Evolutionary conservation across 345 rosid species (phyloP).

Genomic region (Eucalyptus sp.): DNA sequence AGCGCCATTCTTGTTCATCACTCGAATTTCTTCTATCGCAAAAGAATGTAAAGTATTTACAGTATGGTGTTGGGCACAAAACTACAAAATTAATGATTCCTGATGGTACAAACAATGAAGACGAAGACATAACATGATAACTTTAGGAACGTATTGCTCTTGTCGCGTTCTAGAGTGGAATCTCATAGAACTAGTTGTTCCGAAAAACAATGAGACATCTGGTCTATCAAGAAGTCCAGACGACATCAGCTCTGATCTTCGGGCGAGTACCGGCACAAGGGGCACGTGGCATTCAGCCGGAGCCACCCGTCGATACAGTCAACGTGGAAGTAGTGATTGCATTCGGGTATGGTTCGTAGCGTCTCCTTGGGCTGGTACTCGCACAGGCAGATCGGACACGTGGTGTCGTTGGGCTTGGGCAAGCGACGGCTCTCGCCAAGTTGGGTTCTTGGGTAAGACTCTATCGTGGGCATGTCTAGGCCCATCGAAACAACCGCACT

Average conservation of each 20-base stretch:
- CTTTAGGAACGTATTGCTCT: not conserved
- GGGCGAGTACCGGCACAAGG: not conserved
- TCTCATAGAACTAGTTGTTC: not conserved
- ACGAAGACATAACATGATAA: not conserved
- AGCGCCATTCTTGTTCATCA: not conserved
- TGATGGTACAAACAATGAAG: not conserved
- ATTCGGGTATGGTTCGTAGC: slow-evolving; percentile 2
- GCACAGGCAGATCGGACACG: slow-evolving; percentile 2
- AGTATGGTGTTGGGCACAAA: not conserved
- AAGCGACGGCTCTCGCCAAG: slow-evolving; percentile 1
- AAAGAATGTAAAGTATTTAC: not conserved
- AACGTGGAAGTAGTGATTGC: slow-evolving; percentile 4
- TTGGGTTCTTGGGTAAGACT: not conserved
- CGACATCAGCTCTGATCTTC: not conserved
- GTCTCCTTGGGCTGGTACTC: slow-evolving; percentile 5
- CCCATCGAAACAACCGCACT: not conserved
- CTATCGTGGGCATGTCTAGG: not conserved
- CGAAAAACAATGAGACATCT: not conserved
- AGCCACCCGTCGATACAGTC: slow-evolving; percentile 8
- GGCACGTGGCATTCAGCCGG: not conserved
- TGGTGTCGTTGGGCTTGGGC: slow-evolving; percentile 1
- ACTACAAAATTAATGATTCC: not conserved
- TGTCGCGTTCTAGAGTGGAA: not conserved
- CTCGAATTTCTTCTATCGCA: not conserved
- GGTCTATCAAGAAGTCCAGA: not conserved